phyloP scores from a whole-genome alignment of 1,284 basidiomycete species.

The Ganoderma resinaceum region DNA sequence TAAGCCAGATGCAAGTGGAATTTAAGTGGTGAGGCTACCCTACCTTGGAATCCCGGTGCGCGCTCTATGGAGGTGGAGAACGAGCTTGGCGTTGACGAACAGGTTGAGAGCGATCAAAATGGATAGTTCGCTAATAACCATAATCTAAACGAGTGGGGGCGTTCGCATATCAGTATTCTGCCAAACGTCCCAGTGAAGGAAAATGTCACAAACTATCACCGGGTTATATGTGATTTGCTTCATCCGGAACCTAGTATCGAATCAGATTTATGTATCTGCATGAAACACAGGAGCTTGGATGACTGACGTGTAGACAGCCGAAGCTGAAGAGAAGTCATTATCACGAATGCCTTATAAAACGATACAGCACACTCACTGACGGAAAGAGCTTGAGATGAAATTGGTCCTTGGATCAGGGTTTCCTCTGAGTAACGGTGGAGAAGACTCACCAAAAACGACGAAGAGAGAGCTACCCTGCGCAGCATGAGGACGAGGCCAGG shows the following conservation, averaged over 20 bases:
- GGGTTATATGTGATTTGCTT: not conserved
- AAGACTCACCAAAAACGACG: not conserved
- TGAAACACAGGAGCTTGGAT: not conserved
- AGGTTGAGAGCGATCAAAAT: not conserved
- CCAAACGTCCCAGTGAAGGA: not conserved
- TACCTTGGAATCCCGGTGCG: not conserved
- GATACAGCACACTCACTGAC: not conserved
- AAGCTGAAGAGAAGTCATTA: not conserved
- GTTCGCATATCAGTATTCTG: not conserved
- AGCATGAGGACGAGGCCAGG: not conserved
- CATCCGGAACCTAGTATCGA: not conserved
- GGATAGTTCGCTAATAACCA: not conserved
- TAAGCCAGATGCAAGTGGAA: not conserved
- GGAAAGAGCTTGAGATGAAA: not conserved
- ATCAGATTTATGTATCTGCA: not conserved
- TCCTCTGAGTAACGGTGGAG: not conserved
- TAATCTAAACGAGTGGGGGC: not conserved
- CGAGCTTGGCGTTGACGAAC: constrained; percentile 3
- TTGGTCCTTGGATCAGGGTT: not conserved
- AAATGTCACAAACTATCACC: not conserved
- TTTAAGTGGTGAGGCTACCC: not conserved
- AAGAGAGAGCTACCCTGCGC: not conserved
- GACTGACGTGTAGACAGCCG: not conserved
- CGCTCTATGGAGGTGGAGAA: not conserved
- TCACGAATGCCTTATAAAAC: not conserved